Conservation (phyloP, 2,329 filamentous ascomycete genomes). For the Trichophyton mentagrophytes region DNA sequence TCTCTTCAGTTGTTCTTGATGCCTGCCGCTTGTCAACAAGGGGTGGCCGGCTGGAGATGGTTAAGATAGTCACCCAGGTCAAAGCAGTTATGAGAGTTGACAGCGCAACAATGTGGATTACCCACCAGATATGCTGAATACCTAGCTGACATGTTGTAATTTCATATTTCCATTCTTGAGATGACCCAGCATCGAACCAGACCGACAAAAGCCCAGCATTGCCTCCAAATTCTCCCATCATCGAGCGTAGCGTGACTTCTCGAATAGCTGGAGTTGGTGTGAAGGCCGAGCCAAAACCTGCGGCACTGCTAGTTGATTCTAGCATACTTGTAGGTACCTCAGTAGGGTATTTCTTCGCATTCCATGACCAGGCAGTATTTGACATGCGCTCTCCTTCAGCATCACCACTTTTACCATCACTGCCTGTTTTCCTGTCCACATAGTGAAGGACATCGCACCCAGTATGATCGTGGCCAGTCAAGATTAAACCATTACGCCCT, state of each 20-base stretch:
- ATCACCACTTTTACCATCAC: conserved; percentile 10
- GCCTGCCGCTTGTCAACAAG: conserved; percentile 6
- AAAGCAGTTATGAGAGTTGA: conserved; percentile 28
- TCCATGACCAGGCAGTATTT: conserved; percentile 23
- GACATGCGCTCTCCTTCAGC: neutral
- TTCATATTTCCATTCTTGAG: conserved; percentile 68
- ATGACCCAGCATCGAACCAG: conserved; percentile 62
- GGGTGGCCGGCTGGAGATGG: neutral
- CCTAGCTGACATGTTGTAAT: conserved; percentile 68
- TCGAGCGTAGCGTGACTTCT: conserved; percentile 87
- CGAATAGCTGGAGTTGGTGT: conserved; percentile 42
- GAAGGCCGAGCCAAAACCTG: neutral
- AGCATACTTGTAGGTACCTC: neutral
- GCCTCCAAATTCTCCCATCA: conserved; percentile 96
- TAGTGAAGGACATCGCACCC: conserved; percentile 86
- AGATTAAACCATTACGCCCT: conserved; percentile 62
- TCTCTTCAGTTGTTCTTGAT: conserved; percentile 16
- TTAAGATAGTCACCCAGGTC: conserved; percentile 10
- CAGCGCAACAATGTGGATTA: conserved; percentile 62
- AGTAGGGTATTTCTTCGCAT: conserved; percentile 21
- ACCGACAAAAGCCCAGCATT: conserved; percentile 77
- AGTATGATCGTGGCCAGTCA: conserved; percentile 91
- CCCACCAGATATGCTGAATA: conserved; percentile 89
- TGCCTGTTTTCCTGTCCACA: conserved; percentile 44
- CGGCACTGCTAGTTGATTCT: neutral